Evolutionary conservation across 345 rosid species (phyloP).

Genomic region (Aurinia saxatilis): DNA sequence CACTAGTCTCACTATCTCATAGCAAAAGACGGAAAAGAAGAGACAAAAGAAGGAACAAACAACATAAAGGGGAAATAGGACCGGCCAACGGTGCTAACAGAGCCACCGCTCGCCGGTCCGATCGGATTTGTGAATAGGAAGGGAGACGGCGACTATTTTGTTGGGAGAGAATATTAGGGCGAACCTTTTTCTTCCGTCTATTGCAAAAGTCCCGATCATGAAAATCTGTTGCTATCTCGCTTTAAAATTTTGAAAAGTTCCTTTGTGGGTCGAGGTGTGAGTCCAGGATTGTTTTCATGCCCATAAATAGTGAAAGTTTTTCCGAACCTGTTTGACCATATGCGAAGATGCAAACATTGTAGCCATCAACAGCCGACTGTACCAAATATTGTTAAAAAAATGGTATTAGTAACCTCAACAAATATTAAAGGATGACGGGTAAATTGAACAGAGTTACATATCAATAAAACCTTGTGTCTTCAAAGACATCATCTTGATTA

Average conservation of each 20-base stretch:
- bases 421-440: background rate
- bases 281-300: slow-evolving; percentile 64
- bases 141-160: too few species aligned
- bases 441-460: background rate
- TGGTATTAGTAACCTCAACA: slow-evolving; percentile 3
- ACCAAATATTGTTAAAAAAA: slow-evolving; percentile 60
- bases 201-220: too few species aligned
- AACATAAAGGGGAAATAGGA: too few species aligned
- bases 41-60: too few species aligned
- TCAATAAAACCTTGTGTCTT: slow-evolving; percentile 69
- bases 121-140: too few species aligned
- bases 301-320: slow-evolving; percentile 97
- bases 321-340: slow-evolving; percentile 98
- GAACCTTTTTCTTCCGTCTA: too few species aligned
- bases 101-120: too few species aligned
- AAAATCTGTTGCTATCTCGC: slow-evolving; percentile 71
- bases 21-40: too few species aligned
- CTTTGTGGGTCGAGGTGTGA: slow-evolving; percentile 80
- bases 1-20: too few species aligned
- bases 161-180: too few species aligned
- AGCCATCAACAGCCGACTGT: slow-evolving; percentile 95
- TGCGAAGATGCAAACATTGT: slow-evolving; percentile 92
- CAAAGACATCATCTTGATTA: slow-evolving; percentile 78
- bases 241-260: slow-evolving; percentile 77
- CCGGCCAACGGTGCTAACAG: too few species aligned